Evolutionary conservation across 2,329 filamentous ascomycete genomes (phyloP).

Genomic region (Mycosphaerella sp.): DNA sequence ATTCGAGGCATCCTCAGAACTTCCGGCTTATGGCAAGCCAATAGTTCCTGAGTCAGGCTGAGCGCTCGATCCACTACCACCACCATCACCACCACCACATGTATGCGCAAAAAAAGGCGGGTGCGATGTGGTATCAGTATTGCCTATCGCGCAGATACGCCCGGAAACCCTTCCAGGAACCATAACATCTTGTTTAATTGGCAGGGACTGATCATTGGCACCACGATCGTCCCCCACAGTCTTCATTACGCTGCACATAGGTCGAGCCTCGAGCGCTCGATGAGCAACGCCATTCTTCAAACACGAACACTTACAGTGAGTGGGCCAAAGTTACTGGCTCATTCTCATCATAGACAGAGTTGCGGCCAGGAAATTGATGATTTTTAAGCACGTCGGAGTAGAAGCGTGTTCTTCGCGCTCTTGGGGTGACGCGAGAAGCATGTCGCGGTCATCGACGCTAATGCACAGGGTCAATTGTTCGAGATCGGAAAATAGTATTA

Average conservation of each 20-base stretch:
- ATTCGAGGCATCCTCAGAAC: not conserved
- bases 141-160: not conserved
- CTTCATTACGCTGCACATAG: not conserved
- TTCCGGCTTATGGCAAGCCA: not conserved
- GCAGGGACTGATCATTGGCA: not conserved
- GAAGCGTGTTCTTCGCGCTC: not conserved
- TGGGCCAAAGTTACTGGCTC: not conserved
- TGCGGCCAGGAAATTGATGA: not conserved
- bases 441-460: slow-evolving; percentile 12
- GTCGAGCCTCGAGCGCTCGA: not conserved
- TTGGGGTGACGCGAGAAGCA: not conserved
- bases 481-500: slow-evolving; percentile 10
- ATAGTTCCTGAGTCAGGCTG: not conserved
- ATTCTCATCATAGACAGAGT: not conserved
- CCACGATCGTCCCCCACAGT: not conserved
- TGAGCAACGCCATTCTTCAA: not conserved
- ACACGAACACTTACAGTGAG: not conserved
- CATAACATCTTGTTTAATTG: not conserved
- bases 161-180: not conserved
- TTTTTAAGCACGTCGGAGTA: not conserved
- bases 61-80: not conserved
- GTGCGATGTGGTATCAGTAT: not conserved
- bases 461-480: slow-evolving; percentile 10
- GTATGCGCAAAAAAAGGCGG: too few species aligned
- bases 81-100: not conserved